These are phyloP conservation scores for Boletus sensibilis DNA, from an alignment of 768 basidiomycete genomes.

Conservation along the genomic window DNA sequence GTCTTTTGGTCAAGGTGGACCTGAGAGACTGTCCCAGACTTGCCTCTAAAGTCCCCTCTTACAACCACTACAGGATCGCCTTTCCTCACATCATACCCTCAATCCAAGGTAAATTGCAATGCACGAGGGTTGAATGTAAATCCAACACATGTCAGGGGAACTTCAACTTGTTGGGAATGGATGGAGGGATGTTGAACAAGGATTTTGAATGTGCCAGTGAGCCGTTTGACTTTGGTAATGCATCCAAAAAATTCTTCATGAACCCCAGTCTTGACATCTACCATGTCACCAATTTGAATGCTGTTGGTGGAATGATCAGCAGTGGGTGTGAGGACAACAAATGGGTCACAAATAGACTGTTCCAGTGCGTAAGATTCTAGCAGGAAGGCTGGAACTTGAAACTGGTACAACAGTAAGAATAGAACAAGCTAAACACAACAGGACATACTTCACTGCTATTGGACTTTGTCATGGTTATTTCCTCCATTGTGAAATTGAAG, in stretches of 20 bases:
- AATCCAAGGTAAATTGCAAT: too few species aligned
- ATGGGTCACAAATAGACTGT: not conserved
- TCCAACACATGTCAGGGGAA: not conserved
- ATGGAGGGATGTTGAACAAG: too few species aligned
- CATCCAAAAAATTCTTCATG: not conserved
- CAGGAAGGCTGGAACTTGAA: not conserved
- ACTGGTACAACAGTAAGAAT: not conserved
- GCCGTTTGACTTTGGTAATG: not conserved
- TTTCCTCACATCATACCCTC: too few species aligned
- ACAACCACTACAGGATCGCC: too few species aligned
- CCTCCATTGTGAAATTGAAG: not conserved
- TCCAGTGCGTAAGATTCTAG: not conserved
- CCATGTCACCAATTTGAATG: not conserved
- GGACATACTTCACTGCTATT: not conserved
- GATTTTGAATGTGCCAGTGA: not conserved
- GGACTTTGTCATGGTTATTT: not conserved
- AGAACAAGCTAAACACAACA: too few species aligned
- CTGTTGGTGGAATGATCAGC: too few species aligned
- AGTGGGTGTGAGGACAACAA: not conserved
- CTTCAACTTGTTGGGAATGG: too few species aligned
- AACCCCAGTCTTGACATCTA: not conserved
- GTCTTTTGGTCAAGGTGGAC: not conserved
- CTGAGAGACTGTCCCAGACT: not conserved
- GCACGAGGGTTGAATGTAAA: too few species aligned
- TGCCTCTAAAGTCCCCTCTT: not conserved